These are phyloP conservation scores for Pseudogymnoascus sp. DNA, from an alignment of 2,329 filamentous ascomycete species.

Conservation along the genomic window DNA sequence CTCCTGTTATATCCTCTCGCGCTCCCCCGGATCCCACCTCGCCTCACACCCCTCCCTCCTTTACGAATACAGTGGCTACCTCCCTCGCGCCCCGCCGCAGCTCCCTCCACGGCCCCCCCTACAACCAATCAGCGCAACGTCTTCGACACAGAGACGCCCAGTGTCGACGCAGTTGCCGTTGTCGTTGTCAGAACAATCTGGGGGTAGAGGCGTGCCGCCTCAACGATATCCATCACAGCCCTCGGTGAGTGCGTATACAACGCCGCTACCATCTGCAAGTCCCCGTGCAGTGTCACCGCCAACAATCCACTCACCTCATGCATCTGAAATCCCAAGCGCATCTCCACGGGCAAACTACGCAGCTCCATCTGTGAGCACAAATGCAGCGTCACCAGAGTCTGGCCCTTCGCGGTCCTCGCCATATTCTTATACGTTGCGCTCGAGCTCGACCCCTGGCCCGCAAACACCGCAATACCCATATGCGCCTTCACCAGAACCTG, in stretches of 20 bases:
- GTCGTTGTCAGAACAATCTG: not conserved
- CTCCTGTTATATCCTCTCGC: not conserved
- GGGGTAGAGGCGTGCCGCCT: not conserved
- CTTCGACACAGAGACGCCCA: not conserved
- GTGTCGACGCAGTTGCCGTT: not conserved
- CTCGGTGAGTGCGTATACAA: not conserved
- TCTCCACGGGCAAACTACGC: not conserved
- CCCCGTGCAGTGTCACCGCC: not conserved
- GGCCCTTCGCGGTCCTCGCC: not conserved
- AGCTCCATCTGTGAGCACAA: not conserved
- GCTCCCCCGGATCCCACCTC: not conserved
- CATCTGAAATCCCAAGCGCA: not conserved
- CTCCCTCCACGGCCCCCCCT: not conserved
- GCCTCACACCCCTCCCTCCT: not conserved
- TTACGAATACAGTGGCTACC: not conserved
- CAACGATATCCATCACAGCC: not conserved
- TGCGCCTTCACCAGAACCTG: not conserved
- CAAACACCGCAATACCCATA: not conserved
- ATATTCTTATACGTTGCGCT: not conserved
- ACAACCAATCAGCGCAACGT: not conserved
- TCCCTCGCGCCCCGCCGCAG: not conserved
- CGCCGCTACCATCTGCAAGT: not conserved
- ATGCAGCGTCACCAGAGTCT: not conserved
- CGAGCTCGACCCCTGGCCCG: not conserved
- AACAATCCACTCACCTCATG: not conserved